Base-by-base conservation (phyloP, 768 basidiomycete genomes). In the Auricularia sp. region DNA sequence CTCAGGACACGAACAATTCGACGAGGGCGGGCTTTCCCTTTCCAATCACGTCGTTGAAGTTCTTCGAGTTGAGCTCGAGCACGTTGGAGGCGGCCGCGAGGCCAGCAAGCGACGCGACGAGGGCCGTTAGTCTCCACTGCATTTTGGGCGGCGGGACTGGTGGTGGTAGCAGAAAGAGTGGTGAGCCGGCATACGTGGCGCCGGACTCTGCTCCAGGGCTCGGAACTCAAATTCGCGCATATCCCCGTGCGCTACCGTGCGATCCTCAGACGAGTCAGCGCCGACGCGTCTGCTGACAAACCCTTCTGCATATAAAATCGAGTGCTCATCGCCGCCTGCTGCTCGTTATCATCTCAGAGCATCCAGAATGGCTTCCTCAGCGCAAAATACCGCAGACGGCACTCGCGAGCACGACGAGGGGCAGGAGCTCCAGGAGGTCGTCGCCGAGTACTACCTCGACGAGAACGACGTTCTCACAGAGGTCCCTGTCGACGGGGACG, bases 11-110 rank as follows among this genome's bases (percentile, higher is more conserved):
- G 11, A 71, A 94, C 92, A 96, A 95, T 77, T 95, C 93, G 33
- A 96, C 91, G 39, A 94, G 81, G 70, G 87, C 92, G 64, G 91
- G 88, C 71, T 84, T 90, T 64, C 88, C 91, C 65, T 88, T 76
- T 62, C 93, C 94, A 71, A 96, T 77, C 64, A 86, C 73, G 35
- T 77, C 69, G 73, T 93, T 88, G 72, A 94, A 97, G 76, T 88
- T 91, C 67, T 81, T 79, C 0, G 89, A 80, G 58, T 73, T 82
- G 58, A 96, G 85, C 7, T 94, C 92, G 54, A 94, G 66, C 62
- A 97, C 94, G 71, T 94, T 93, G 8, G 90, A 94, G 54, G 90
- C 89, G 4, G 77, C 76, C 65, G 78, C 86, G 42, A 77, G 76
- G 54, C 84, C 81, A 68, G 86, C 70, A 10, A 89, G 71, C 24